Evolutionary conservation across 176 grass and related monocot genomes (phyloP), one percentile per base, ranked within the genome.

Genomic region (Bonia amplexicaulis): DNA sequence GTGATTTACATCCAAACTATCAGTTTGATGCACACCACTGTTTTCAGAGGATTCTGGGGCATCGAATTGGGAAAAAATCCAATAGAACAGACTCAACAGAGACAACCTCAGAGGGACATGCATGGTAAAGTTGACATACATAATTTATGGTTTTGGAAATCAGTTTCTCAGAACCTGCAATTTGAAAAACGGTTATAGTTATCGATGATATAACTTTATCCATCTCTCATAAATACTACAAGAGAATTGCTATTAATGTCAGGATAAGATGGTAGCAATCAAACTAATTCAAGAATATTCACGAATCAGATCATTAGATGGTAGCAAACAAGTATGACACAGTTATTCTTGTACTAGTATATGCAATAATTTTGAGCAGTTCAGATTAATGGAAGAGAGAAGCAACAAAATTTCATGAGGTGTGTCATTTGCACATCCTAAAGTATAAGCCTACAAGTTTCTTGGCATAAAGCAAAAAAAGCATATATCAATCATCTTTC

Each of bases 141-240:
- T 87, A 83, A 78, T 88, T 99, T 41, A 81, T 79, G 48, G 74
- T 80, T 79, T 79, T 88, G 8, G 76, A 89, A 51, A 94, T 79
- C 9, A 85, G 31, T 78, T 92, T 94, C 16, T 80, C 74, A 31
- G 90, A 90, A 85, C 93, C 96, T 99, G 93, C 46, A 80, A 80
- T 61, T 64, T 33, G 10, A 40, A 3, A 58, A 37, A 73, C 3
- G n/a, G 10, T 64, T 68, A 25, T 23, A 79, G 53, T 22, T 67
- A 72, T 72, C 22, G 26, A 80, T 54, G 31, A 73, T 69, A n/a
- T 14, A 22, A 55, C 16, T 85, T 33, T 70, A 81, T 55, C 65
- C 20, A 80, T 82, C 37, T 65, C 5, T 11, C 12, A 74, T 23
- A 79, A 78, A 55, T 48, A 46, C 26, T 48, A 57, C 23, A 39